These are phyloP conservation scores for Quercus dentata DNA, from an alignment of 306 rosid genomes.

Conservation along the genomic window DNA sequence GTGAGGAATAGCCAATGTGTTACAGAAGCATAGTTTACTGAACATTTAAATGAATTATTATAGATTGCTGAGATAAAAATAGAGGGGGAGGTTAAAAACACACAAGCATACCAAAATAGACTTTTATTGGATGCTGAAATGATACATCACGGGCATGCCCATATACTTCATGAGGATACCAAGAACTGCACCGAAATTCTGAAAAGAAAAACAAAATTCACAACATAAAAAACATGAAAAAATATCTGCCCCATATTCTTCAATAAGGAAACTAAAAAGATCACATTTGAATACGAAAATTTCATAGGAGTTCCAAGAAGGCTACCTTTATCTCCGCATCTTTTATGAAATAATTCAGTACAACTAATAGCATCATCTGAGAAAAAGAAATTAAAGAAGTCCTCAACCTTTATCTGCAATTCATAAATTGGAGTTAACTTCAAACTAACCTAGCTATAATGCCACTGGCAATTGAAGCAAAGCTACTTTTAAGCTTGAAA, in stretches of 20 bases:
- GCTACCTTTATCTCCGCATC: slow-evolving; percentile 93
- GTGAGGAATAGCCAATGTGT: neutral
- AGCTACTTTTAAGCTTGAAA: neutral
- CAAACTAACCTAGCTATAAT: slow-evolving; percentile 1
- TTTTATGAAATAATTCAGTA: slow-evolving; percentile 56
- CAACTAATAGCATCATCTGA: slow-evolving; percentile 65
- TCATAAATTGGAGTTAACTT: slow-evolving; percentile 25
- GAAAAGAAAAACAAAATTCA: slow-evolving; percentile 28
- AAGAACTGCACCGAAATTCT: slow-evolving; percentile 66
- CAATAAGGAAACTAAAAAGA: slow-evolving; percentile 14
- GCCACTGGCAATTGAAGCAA: slow-evolving; percentile 4
- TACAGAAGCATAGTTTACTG: neutral
- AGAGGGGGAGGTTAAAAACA: neutral
- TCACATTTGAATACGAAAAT: slow-evolving; percentile 1
- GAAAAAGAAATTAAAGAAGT: slow-evolving; percentile 72
- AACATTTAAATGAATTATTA: slow-evolving; percentile 16
- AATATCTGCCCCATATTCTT: slow-evolving; percentile 1
- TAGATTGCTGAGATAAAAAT: slow-evolving; percentile 11
- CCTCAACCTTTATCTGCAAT: slow-evolving; percentile 85
- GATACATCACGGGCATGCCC: slow-evolving; percentile 79
- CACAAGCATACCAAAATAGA: slow-evolving; percentile 74
- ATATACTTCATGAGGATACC: slow-evolving; percentile 66
- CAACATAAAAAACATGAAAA: slow-evolving; percentile 1
- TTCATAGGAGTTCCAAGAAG: slow-evolving; percentile 11
- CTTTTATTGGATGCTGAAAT: slow-evolving; percentile 92